A percentile compares a stretch with the other conserved stretches of the same genome.
phyloP scores from a whole-genome alignment of 2,329 filamentous ascomycete species.

The Cucurbitaria berberidis region DNA sequence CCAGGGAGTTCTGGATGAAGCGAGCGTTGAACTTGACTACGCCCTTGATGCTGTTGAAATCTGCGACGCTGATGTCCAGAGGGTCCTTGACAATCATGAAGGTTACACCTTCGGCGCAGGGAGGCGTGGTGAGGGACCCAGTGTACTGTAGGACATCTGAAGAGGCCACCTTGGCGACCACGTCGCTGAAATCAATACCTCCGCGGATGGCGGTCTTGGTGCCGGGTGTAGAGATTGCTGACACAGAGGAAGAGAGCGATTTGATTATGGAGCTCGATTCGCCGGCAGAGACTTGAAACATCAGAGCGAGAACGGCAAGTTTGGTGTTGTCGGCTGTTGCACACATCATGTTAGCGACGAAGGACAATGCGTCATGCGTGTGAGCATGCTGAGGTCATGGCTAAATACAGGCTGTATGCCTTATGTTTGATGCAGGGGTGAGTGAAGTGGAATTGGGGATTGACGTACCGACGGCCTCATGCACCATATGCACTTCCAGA shows the following conservation, averaged over 20 bases:
- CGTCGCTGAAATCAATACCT: slow-evolving; percentile 54
- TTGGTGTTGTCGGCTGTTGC: slow-evolving; percentile 38
- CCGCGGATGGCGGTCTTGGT: slow-evolving; percentile 35
- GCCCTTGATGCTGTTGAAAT: slow-evolving; percentile 59
- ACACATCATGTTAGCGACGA: neutral
- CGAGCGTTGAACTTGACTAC: slow-evolving; percentile 63
- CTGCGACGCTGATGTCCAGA: slow-evolving; percentile 56
- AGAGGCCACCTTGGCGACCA: slow-evolving; percentile 48
- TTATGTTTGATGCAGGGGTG: neutral
- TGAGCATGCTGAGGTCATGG: neutral
- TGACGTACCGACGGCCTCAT: slow-evolving; percentile 53
- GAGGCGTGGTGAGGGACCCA: slow-evolving; percentile 68
- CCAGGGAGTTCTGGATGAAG: slow-evolving; percentile 60
- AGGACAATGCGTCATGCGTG: neutral
- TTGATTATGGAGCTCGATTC: slow-evolving; percentile 40
- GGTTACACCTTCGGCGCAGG: slow-evolving; percentile 63
- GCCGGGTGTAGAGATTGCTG: slow-evolving; percentile 51
- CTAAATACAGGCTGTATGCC: neutral
- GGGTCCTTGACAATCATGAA: slow-evolving; percentile 61
- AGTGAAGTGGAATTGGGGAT: neutral
- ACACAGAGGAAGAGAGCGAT: slow-evolving; percentile 42
- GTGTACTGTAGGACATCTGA: slow-evolving; percentile 58
- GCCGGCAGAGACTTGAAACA: slow-evolving; percentile 51
- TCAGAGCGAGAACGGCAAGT: slow-evolving; percentile 51
- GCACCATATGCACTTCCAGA: slow-evolving; percentile 65